phyloP scores from a whole-genome alignment of 2,329 filamentous ascomycete species.

The Paracoccidioides brasiliensis region DNA sequence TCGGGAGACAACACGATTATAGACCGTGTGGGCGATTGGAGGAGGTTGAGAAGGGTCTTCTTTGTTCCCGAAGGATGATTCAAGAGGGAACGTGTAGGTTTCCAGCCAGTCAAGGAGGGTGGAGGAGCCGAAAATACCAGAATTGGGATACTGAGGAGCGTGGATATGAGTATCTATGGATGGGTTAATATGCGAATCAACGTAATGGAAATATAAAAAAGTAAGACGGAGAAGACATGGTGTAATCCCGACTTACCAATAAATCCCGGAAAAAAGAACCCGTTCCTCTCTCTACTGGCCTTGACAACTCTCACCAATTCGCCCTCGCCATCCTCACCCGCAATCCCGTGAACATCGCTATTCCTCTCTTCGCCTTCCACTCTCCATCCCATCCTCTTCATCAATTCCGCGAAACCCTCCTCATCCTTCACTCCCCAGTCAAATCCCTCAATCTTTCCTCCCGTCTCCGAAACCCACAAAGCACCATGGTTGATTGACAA shows the following conservation, averaged over 20 bases:
- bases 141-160: constrained; percentile 87
- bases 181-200: constrained; percentile 4
- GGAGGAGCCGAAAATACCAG: constrained; percentile 82
- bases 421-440: constrained; percentile 23
- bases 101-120: constrained; percentile 89
- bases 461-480: constrained; percentile 23
- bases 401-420: constrained; percentile 14
- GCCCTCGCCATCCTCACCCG: constrained; percentile 1
- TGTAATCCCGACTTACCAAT: constrained; percentile 24
- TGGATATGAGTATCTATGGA: constrained; percentile 80
- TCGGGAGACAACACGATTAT: constrained; percentile 61
- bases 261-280: constrained; percentile 37
- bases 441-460: constrained; percentile 23
- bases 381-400: constrained; percentile 23
- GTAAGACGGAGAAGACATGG: background rate
- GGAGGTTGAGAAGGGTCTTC: constrained; percentile 15
- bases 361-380: constrained; percentile 7
- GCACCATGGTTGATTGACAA: constrained; percentile 38
- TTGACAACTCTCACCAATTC: constrained; percentile 21
- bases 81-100: constrained; percentile 89
- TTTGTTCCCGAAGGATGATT: constrained; percentile 52
- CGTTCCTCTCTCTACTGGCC: constrained; percentile 28
- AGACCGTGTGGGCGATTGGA: constrained; percentile 40
- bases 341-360: constrained; percentile 5
- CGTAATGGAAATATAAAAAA: background rate